Conservation (phyloP, 1,284 basidiomycete species). For the Ganoderma lingzhi region DNA sequence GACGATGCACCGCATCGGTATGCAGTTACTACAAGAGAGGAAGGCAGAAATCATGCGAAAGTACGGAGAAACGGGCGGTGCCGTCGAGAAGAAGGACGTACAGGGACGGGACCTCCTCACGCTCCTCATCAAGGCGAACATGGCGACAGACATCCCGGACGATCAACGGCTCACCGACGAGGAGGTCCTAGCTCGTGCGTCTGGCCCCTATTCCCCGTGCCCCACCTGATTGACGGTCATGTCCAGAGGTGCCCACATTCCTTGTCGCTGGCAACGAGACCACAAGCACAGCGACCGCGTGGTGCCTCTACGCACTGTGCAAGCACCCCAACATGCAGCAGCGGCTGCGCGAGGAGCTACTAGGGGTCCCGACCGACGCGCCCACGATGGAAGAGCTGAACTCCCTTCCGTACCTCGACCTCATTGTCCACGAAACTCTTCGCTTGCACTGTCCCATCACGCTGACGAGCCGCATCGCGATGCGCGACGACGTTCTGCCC, state of each 20-base stretch:
- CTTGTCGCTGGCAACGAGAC: conserved; percentile 83
- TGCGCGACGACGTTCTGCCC: conserved; percentile 56
- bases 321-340: conserved; percentile 62
- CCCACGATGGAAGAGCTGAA: conserved; percentile 67
- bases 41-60: conserved; percentile 53
- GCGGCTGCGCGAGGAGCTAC: conserved; percentile 75
- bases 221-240: conserved; percentile 25
- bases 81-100: conserved; percentile 63
- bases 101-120: conserved; percentile 43
- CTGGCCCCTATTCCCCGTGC: conserved; percentile 1
- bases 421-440: conserved; percentile 74
- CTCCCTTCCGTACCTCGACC: conserved; percentile 66
- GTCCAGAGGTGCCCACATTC: conserved; percentile 43
- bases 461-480: conserved; percentile 56
- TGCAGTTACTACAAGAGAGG: conserved; percentile 48
- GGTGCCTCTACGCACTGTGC: conserved; percentile 73
- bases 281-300: conserved; percentile 50
- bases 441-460: conserved; percentile 73
- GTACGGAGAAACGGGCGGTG: conserved; percentile 56
- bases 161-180: conserved; percentile 58
- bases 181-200: conserved; percentile 63
- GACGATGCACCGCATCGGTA: conserved; percentile 46
- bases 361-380: conserved; percentile 43
- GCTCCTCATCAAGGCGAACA: conserved; percentile 54
- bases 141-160: conserved; percentile 51